Percentiles rank a stretch among this genome's conserved stretches.
Conservation (phyloP, 169 alveolate genomes). For the Eimeria sp. region DNA sequence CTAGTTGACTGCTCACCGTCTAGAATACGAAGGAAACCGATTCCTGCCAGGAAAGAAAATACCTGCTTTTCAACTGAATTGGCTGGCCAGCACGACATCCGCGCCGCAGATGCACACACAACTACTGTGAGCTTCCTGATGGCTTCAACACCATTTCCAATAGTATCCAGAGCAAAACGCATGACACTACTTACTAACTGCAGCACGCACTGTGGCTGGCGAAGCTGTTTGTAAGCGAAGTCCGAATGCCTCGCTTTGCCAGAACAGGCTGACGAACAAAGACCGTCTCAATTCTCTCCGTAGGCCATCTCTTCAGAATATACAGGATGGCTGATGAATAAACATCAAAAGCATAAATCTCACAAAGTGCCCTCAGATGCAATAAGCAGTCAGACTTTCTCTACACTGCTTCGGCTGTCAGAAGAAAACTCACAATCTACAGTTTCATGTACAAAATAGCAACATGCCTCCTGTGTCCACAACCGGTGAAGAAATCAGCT, state of each 20-base stretch:
- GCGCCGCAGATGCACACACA: too few species aligned
- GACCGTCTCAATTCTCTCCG: too few species aligned
- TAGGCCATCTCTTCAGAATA: too few species aligned
- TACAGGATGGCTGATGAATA: not conserved
- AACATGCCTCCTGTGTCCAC: not conserved
- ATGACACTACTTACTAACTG: not conserved
- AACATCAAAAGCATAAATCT: not conserved
- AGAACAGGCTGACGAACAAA: not conserved
- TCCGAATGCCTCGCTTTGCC: not conserved
- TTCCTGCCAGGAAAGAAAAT: not conserved
- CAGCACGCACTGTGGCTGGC: not conserved
- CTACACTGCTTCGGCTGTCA: not conserved
- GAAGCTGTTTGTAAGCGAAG: not conserved
- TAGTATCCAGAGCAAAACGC: not conserved
- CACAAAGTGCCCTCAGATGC: not conserved
- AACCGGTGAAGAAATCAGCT: not conserved
- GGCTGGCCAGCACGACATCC: not conserved
- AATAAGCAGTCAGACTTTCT: not conserved
- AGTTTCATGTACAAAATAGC: not conserved
- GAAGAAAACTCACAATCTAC: not conserved
- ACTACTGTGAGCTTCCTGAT: not conserved
- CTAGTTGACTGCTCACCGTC: not conserved
- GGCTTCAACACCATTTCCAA: not conserved
- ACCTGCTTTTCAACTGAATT: not conserved
- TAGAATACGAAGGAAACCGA: not conserved